Evolutionary conservation across 352 stramenopile genomes (phyloP), one percentile per base, ranked within the genome.

Genomic region (Plasmopara halstedii): DNA sequence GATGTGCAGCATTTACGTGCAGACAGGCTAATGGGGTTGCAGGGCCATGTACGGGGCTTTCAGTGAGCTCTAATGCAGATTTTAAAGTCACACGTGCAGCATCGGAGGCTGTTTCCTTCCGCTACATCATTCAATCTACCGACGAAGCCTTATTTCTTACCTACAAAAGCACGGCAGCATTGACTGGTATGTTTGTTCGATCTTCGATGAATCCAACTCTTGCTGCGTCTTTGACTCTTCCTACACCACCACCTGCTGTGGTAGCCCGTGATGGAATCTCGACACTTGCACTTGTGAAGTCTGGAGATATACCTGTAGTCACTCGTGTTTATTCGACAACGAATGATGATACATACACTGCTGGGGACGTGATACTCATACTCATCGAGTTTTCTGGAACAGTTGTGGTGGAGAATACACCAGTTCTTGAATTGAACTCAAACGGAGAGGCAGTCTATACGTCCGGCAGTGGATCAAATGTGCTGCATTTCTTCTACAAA

Each of bases 401-500:
- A 0, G 78, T 94, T 1, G 25, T 67, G 10, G 70, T 90, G 0
- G 53, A 71, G 5, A 80, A 78, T 0, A 53, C 42, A 14, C 73
- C 75, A 0, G 47, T 77, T 13, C 51, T 94, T 14, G 74, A 88
- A 32, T 48, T 94, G 8, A 80, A 88, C 42, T 91, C 76, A 3
- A 69, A 70, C 2, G 77, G 75, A 2, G 44, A 74, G 21, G 79
- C 77, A 0, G 18, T 58, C 0, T 92, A 71, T 46, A 58, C 62
- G 2, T 67, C 56, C 0, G 78, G 83, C 1, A 79, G 62, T 20
- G 60, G 53, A 1, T 75, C 79, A 0, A 51, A 66, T 1, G 53
- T 39, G 1, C 39, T 94, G 20, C 50, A 57, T 39, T 94, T 92
- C 39, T 67, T 77, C 9, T 92, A 94, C 49, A 70, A 67, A 48